A percentile compares a stretch with the other conserved stretches of the same genome.
phyloP scores from a whole-genome alignment of 257 asterid species.

The Nyctanthes arbortristis region DNA sequence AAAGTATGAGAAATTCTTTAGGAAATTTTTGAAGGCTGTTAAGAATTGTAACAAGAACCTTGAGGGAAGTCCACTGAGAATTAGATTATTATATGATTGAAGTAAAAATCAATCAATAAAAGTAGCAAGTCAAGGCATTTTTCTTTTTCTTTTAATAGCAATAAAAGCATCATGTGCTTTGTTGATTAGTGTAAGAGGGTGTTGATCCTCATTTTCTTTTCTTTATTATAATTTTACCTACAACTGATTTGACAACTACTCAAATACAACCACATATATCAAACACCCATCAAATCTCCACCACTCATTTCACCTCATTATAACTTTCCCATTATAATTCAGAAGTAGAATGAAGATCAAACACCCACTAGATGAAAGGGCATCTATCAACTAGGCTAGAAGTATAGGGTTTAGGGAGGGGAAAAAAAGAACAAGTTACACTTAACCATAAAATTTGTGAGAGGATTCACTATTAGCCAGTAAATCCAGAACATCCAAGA shows the following conservation, averaged over 20 bases:
- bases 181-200: too few relatives aligned
- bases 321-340: too few relatives aligned
- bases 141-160: background rate
- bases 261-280: too few relatives aligned
- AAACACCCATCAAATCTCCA: too few relatives aligned
- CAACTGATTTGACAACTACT: too few relatives aligned
- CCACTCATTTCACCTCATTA: too few relatives aligned
- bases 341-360: too few relatives aligned
- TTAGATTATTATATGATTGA: background rate
- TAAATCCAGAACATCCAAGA: background rate
- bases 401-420: background rate
- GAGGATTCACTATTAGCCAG: background rate
- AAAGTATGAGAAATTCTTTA: background rate
- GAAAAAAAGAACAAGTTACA: background rate
- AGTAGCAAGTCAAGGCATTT: background rate
- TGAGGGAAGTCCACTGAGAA: background rate
- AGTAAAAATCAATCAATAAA: slow-evolving; percentile 4
- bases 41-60: background rate
- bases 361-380: too few relatives aligned
- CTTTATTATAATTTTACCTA: too few relatives aligned
- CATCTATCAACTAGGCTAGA: too few relatives aligned
- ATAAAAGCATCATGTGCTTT: too few relatives aligned
- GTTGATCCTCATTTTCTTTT: too few relatives aligned
- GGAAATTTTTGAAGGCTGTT: background rate
- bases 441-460: slow-evolving; percentile 8